These are phyloP conservation scores for Penicillium frequentans DNA, from an alignment of 2,329 filamentous ascomycete species.

Conservation along the genomic window DNA sequence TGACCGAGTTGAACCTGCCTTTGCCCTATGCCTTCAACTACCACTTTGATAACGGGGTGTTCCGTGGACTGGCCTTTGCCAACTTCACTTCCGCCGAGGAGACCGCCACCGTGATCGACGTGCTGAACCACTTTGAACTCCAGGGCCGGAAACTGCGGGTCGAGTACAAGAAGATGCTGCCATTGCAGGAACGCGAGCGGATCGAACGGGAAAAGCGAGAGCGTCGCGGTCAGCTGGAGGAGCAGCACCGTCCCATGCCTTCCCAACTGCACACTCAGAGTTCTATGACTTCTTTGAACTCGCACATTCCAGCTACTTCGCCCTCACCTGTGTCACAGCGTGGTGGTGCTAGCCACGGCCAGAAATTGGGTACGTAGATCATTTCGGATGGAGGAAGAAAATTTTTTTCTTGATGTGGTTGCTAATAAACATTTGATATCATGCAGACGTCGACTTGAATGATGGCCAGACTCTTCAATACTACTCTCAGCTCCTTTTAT, in stretches of 20 bases:
- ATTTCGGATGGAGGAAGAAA: conserved; percentile 9
- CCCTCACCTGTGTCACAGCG: conserved; percentile 66
- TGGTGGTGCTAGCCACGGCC: conserved; percentile 11
- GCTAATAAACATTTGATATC: conserved; percentile 2
- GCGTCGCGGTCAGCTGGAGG: conserved; percentile 90
- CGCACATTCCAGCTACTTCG: conserved; percentile 63
- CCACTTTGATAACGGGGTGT: conserved; percentile 97
- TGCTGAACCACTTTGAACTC: conserved; percentile 93
- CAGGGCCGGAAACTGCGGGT: conserved; percentile 92
- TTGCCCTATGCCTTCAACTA: conserved; percentile 99
- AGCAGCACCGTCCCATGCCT: conserved; percentile 80
- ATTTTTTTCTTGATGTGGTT: not conserved
- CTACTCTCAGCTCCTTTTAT: conserved; percentile 86
- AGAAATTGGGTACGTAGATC: conserved; percentile 36
- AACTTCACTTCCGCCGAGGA: conserved; percentile 97
- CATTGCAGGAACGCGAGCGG: conserved; percentile 86
- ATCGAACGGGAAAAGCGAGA: conserved; percentile 98
- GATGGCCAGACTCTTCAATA: conserved; percentile 83
- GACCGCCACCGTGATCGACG: conserved; percentile 86
- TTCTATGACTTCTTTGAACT: conserved; percentile 77
- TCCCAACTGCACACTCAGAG: conserved; percentile 75
- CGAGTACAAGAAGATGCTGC: conserved; percentile 99
- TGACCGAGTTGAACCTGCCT: conserved; percentile 91
- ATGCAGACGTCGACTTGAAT: conserved; percentile 78
- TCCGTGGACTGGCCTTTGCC: conserved; percentile 92